Conservation (phyloP, 164 flowering plant species). For the Cinnamomum chago region DNA sequence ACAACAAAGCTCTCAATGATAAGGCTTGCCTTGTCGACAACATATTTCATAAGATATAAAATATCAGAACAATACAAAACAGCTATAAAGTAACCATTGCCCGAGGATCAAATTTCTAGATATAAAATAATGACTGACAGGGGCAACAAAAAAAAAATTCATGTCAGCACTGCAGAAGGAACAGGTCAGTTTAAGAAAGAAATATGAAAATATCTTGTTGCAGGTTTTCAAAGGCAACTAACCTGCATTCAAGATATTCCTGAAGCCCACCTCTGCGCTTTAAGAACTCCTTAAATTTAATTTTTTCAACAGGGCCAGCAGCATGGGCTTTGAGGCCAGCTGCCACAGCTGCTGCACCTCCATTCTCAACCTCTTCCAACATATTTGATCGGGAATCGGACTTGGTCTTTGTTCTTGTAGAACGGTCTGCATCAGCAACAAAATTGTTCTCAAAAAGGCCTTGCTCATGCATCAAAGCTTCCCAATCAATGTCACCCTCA, state of each 20-base stretch:
- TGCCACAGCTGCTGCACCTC: conserved; percentile 70
- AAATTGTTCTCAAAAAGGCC: conserved; percentile 27
- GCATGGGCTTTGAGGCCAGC: conserved; percentile 85
- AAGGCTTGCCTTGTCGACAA: background rate
- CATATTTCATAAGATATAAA: background rate
- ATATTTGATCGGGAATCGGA: conserved; percentile 30
- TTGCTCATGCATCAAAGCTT: conserved; percentile 48
- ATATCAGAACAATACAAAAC: background rate
- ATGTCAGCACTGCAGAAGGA: background rate
- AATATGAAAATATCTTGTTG: background rate
- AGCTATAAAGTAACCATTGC: background rate
- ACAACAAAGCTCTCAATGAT: background rate
- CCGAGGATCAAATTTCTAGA: background rate
- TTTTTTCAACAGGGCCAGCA: conserved; percentile 76
- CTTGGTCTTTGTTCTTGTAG: conserved; percentile 36
- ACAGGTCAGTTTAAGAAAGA: background rate
- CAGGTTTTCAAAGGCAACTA: conserved; percentile 9
- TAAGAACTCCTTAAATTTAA: conserved; percentile 82
- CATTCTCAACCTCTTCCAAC: conserved; percentile 46
- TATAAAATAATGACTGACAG: background rate
- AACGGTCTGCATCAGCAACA: conserved; percentile 24
- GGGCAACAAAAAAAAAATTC: no score
- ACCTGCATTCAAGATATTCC: conserved; percentile 95
- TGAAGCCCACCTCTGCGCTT: conserved; percentile 93
- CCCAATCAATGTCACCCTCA: conserved; percentile 96